Evolutionary conservation across 305 asterid genomes (phyloP), one percentile per base, ranked within the genome.

Genomic region (Fraxinus platypoda): DNA sequence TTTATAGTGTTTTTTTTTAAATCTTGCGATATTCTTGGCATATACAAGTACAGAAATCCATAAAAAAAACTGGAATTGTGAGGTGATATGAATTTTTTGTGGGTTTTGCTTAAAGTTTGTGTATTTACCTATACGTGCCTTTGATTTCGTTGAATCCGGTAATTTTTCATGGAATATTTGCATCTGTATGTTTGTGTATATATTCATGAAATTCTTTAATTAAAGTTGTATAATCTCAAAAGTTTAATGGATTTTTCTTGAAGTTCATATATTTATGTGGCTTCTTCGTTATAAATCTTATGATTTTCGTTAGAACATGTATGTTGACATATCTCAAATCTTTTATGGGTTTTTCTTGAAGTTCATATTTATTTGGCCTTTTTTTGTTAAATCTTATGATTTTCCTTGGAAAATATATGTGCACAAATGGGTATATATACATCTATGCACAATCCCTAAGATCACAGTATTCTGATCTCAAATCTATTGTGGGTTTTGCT

Each of bases 391-490:
- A 83, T 83, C 87, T 70, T 76, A 71, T 34, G 52, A 59, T 41
- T 66, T 59, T 59, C 12, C 9, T 7, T 7, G 26, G 30, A 23
- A 21, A 1, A 21, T 3, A 62, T 62, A 3, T 21, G 12, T 8
- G 31, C 15, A 8, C 13, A 34, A 34, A n/a, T 64, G 2, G 2
- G 28, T 62, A 28, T 62, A 62, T 8, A 34, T 52, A 93, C 94
- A 97, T 90, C 97, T 88, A 85, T 86, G 94, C 31, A 25, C 4
- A 62, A 62, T 6, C 30, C 31, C 86, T 76, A 92, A 57, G 90
- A 89, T 86, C 92, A 90, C 93, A 89, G 86, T 37, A 97, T 97
- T 95, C 92, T 73, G 88, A n/a, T 17, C 38, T 85, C 75, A 17
- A 43, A 81, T 83, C 85, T 71, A 86, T 77, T 78, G 3, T 86